Percentiles rank a stretch among this genome's conserved stretches.
These are phyloP conservation scores for Jackrogersella minutella DNA, from an alignment of 495 filamentous ascomycete genomes.

Conservation along the genomic window DNA sequence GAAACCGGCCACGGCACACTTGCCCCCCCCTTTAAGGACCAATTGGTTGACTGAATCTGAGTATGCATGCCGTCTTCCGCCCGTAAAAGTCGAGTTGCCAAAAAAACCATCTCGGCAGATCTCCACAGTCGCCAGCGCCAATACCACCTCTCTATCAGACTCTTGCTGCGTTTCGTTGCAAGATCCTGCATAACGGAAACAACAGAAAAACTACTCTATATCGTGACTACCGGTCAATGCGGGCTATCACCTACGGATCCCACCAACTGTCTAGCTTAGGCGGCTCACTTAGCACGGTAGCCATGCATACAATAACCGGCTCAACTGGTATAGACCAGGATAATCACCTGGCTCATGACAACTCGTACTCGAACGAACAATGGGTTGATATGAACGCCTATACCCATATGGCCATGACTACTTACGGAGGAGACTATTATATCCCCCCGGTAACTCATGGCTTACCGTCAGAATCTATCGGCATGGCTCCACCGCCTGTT, in stretches of 20 bases:
- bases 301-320: slow-evolving; percentile 59
- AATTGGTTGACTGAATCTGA: slow-evolving; percentile 43
- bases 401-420: slow-evolving; percentile 56
- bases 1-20: slow-evolving; percentile 24
- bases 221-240: slow-evolving; percentile 35
- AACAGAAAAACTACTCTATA: slow-evolving; percentile 31
- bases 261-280: slow-evolving; percentile 35
- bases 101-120: slow-evolving; percentile 39
- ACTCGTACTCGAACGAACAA: slow-evolving; percentile 49
- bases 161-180: slow-evolving; percentile 35
- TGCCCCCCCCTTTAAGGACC: slow-evolving; percentile 32
- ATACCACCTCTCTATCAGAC: slow-evolving; percentile 38
- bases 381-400: slow-evolving; percentile 60
- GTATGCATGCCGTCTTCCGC: slow-evolving; percentile 46
- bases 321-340: slow-evolving; percentile 59
- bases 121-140: slow-evolving; percentile 38
- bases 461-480: slow-evolving; percentile 55
- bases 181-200: slow-evolving; percentile 31
- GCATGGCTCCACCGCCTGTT: slow-evolving; percentile 54
- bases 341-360: slow-evolving; percentile 56
- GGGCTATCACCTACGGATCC: slow-evolving; percentile 36
- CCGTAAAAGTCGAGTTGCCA: slow-evolving; percentile 44
- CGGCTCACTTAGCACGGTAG: slow-evolving; percentile 42
- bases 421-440: slow-evolving; percentile 54
- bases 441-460: slow-evolving; percentile 56